Conservation (phyloP, 1,284 basidiomycete genomes). For the Cystobasidium sp. region DNA sequence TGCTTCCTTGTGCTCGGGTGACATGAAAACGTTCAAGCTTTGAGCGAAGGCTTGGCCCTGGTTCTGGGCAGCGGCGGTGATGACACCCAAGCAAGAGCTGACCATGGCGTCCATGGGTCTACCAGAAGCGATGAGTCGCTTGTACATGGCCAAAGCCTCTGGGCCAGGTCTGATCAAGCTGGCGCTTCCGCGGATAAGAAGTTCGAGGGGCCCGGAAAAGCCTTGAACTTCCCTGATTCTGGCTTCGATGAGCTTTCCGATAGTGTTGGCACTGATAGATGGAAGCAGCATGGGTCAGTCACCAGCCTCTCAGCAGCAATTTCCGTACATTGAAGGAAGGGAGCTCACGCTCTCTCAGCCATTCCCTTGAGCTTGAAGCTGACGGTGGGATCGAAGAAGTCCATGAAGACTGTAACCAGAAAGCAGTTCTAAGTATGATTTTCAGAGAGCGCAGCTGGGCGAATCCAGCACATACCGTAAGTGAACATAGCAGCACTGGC, state of each 20-base stretch:
- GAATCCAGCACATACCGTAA: not conserved
- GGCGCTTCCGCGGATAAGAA: not conserved
- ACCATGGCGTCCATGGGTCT: conserved; percentile 22
- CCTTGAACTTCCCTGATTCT: conserved; percentile 43
- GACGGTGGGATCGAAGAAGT: conserved; percentile 45
- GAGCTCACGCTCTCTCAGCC: conserved; percentile 31
- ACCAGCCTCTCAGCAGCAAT: not conserved
- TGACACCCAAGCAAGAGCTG: not conserved
- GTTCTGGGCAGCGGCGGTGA: conserved; percentile 23
- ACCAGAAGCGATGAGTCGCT: conserved; percentile 31
- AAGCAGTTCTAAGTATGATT: not conserved
- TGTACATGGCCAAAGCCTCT: conserved; percentile 35
- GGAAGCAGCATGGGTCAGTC: not conserved
- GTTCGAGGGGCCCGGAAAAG: conserved; percentile 9
- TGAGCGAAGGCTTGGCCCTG: conserved; percentile 45
- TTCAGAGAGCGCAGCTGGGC: not conserved
- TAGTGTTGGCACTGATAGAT: not conserved
- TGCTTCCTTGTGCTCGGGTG: conserved; percentile 21
- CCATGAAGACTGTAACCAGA: conserved; percentile 40
- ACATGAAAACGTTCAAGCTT: conserved; percentile 47
- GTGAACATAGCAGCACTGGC: conserved; percentile 59
- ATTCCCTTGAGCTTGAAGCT: conserved; percentile 47
- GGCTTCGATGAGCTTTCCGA: conserved; percentile 39
- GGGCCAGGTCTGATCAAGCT: conserved; percentile 3
- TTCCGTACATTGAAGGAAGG: no score